phyloP scores from a whole-genome alignment of 176 grass and related monocot genomes.

The Hordeum vulgare region MorexV3_pseudomolecules_assembly NC_058524.1:630320784-630321283 shows the following conservation, averaged over 20 bases:
- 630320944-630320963: constrained; percentile 19
- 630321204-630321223: constrained; percentile 33
- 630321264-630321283: constrained; percentile 21
- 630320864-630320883: constrained; percentile 50
- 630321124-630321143: constrained; percentile 1
- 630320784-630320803: not conserved
- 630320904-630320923: constrained; percentile 46
- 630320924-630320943: constrained; percentile 5
- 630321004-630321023: not conserved
- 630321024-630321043: constrained; percentile 69
- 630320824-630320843: constrained; percentile 53
- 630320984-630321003: constrained; percentile 3
- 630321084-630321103: constrained; percentile 45
- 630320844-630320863: constrained; percentile 43
- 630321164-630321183: constrained; percentile 50
- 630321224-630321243: constrained; percentile 59
- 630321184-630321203: constrained; percentile 41
- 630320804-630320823: constrained; percentile 65
- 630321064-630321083: constrained; percentile 52
- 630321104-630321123: constrained; percentile 20
- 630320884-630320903: constrained; percentile 62
- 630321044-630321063: constrained; percentile 57
- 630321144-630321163: not conserved
- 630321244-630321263: constrained; percentile 58
- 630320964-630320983: not conserved